Evolutionary conservation across 2,329 filamentous ascomycete species (phyloP), one percentile per base, ranked within the genome.

Genomic region (Blastomyces emzantsi): DNA sequence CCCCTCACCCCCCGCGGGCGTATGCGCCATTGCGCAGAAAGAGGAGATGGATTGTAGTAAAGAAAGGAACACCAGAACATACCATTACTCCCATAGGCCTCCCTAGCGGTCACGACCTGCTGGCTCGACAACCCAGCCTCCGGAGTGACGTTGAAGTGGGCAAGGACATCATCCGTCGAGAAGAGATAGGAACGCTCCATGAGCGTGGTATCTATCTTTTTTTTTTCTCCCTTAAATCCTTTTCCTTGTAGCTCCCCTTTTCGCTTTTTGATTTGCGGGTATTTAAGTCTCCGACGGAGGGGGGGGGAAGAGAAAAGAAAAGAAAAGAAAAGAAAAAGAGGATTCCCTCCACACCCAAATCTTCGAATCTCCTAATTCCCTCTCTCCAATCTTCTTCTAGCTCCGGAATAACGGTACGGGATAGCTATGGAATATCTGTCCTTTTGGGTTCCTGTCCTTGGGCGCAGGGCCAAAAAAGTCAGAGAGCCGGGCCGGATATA

Each of bases 51-150:
- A 17, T 17, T 7, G 43, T 45, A 17, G 17, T 5, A 45, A n/a
- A 19, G 5, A n/a, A 22, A 22, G 22, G 6, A n/a, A 9, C 1
- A 22, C 17, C 57, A 39, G 63, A 73, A 73, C 76, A 70, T 73
- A 85, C 82, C 80, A 75, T 85, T 85, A 60, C 75, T 78, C 65
- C 83, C 83, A 75, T 83, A 75, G 69, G 79, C 80, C 66, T 79
- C 67, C 67, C 79, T 75, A 64, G 75, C 74, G 64, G 75, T 72
- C 57, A 73, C 62, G 11, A 83, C 81, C 70, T 83, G 81, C 60
- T 75, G 70, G 63, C 78, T 76, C 45, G 80, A 80, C 30, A 85
- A 72, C 64, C 83, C 83, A 61, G 75, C 72, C 57, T 76, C 69
- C 72, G 84, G 81, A 28, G 76, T 73, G 62, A 84, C 82, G 66